These are phyloP conservation scores for Hemisphaericaspora xylanilytica DNA, from an alignment of 1,139 yeast species.

Conservation along the genomic window DNA sequence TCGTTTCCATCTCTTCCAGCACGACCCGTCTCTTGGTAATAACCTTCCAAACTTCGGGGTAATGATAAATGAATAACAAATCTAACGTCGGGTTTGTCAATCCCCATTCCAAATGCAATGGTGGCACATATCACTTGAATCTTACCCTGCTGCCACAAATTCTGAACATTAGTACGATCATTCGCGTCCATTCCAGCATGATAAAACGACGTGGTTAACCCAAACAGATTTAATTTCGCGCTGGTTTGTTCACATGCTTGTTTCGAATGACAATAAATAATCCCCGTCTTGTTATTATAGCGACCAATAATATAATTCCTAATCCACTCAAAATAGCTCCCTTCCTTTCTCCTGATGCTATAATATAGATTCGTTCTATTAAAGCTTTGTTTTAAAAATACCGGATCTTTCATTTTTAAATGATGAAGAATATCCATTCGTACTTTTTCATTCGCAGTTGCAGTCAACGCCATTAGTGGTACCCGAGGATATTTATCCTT, in stretches of 20 bases:
- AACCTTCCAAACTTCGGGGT: conserved; percentile 90
- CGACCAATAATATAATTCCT: conserved; percentile 51
- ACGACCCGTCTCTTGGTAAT: conserved; percentile 98
- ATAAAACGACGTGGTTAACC: conserved; percentile 70
- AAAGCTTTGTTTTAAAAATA: conserved; percentile 72
- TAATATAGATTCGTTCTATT: conserved; percentile 84
- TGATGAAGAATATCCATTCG: conserved; percentile 81
- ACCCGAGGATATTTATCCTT: conserved; percentile 71
- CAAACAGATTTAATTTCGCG: conserved; percentile 53
- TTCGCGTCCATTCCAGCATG: conserved; percentile 93
- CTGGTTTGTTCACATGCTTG: conserved; percentile 85
- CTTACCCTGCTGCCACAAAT: conserved; percentile 73
- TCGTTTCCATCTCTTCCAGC: conserved; percentile 93
- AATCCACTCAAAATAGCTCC: conserved; percentile 59
- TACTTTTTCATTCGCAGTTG: conserved; percentile 94
- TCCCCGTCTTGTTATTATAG: conserved; percentile 69
- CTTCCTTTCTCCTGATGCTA: conserved; percentile 65
- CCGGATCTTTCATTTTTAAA: conserved; percentile 54
- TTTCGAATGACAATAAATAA: conserved; percentile 90
- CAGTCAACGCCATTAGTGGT: conserved; percentile 95
- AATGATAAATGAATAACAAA: conserved; percentile 87
- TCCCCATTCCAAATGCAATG: conserved; percentile 98
- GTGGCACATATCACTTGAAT: conserved; percentile 90
- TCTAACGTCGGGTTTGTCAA: conserved; percentile 93
- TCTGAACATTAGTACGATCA: conserved; percentile 68